These are phyloP conservation scores for Phytopythium kandeliae DNA, from an alignment of 352 stramenopile species.

Conservation along the genomic window DNA sequence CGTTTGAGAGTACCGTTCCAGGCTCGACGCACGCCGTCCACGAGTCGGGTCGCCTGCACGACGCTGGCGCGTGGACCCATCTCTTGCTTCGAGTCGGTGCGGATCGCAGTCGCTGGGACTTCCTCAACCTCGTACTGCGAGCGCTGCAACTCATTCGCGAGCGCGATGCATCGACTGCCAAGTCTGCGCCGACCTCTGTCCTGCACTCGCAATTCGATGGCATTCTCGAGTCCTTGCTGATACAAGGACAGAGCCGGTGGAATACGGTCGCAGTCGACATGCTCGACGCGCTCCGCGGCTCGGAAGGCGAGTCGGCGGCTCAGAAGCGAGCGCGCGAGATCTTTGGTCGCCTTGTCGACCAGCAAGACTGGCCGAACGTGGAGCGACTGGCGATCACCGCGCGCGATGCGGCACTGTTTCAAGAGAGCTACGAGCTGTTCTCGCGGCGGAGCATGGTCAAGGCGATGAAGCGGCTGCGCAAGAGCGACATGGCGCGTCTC, in stretches of 20 bases:
- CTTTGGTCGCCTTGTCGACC: conserved; percentile 23
- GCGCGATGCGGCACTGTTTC: conserved; percentile 20
- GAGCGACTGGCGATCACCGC: conserved; percentile 25
- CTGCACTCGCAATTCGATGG: too few species aligned
- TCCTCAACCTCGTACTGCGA: conserved; percentile 37
- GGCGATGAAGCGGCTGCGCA: conserved; percentile 44
- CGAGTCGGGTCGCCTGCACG: not conserved
- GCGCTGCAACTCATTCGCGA: conserved; percentile 21
- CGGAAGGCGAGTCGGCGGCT: not conserved
- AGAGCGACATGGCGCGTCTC: too few species aligned
- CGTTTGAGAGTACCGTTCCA: conserved; percentile 21
- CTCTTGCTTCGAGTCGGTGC: conserved; percentile 21
- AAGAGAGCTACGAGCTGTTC: conserved; percentile 23
- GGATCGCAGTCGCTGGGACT: conserved; percentile 29
- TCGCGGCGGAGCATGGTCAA: conserved; percentile 40
- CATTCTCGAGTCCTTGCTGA: not conserved
- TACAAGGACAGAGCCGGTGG: conserved; percentile 14
- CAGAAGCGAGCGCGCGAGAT: conserved; percentile 4
- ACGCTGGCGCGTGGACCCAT: conserved; percentile 11
- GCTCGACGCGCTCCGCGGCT: conserved; percentile 28
- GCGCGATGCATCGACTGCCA: not conserved
- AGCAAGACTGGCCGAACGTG: conserved; percentile 44
- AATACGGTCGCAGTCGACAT: conserved; percentile 48
- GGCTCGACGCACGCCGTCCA: not conserved
- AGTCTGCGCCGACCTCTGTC: not conserved